Evolutionary conservation across 1,284 basidiomycete species (phyloP).

Genomic region (Ceratobasidium sp.): DNA sequence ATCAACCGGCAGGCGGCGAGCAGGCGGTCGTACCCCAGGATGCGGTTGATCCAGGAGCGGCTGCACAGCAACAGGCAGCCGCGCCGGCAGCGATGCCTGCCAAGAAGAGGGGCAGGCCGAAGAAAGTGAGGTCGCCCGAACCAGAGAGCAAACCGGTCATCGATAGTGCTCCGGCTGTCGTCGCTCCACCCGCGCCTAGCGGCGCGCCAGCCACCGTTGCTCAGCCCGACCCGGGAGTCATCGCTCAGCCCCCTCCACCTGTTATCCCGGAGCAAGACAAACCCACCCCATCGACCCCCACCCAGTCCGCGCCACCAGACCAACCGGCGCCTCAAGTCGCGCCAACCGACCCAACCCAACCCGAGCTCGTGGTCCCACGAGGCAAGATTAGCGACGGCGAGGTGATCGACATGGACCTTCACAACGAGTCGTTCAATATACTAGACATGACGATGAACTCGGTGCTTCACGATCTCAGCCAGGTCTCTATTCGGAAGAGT

Average conservation of each 20-base stretch:
- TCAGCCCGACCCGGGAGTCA: background rate
- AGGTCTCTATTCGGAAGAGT: background rate
- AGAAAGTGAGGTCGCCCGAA: background rate
- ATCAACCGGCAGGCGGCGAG: no score
- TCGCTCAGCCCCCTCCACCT: background rate
- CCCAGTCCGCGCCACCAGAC: background rate
- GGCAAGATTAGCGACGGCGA: background rate
- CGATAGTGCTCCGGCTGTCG: background rate
- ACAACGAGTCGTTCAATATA: background rate
- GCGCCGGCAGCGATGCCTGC: no score
- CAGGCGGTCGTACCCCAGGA: no score
- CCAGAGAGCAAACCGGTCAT: background rate
- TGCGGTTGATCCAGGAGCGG: no score
- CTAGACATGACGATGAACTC: background rate
- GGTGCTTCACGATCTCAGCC: background rate
- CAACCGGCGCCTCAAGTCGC: background rate
- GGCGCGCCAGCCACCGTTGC: background rate
- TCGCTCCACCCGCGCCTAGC: background rate
- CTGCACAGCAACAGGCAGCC: no score
- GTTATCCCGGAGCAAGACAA: background rate
- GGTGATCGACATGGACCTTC: background rate
- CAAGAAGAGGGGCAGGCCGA: conserved; percentile 7
- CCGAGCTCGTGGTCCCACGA: background rate
- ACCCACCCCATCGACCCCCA: background rate
- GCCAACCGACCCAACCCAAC: background rate